Evolutionary conservation across 2,329 filamentous ascomycete genomes (phyloP).

Genomic region (Beauveria bassiana): DNA sequence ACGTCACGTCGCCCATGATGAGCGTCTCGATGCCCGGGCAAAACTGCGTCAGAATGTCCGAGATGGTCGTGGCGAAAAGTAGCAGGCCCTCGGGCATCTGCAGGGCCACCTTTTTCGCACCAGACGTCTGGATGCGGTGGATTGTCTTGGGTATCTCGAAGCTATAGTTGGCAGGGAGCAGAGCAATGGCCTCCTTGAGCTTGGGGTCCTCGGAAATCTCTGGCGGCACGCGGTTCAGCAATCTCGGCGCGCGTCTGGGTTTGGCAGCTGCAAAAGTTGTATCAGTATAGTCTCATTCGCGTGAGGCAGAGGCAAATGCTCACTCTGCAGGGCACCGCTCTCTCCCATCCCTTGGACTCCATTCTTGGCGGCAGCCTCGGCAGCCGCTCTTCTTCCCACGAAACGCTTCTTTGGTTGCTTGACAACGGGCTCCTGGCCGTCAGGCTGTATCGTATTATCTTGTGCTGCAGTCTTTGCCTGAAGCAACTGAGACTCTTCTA

Average conservation of each 20-base stretch:
- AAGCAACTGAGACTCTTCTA: conserved; percentile 41
- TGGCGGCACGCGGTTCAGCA: conserved; percentile 84
- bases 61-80: conserved; percentile 93
- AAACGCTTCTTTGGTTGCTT: conserved; percentile 88
- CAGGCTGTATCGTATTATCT: conserved; percentile 19
- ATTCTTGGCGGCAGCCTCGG: conserved; percentile 44
- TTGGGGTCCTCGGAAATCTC: conserved; percentile 79
- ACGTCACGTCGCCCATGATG: conserved; percentile 99
- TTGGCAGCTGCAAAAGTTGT: conserved; percentile 49
- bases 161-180: conserved; percentile 92
- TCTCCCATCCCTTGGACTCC: conserved; percentile 20
- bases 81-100: conserved; percentile 95
- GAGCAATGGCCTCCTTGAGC: conserved; percentile 77
- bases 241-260: conserved; percentile 63
- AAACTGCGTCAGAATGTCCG: conserved; percentile 91
- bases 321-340: conserved; percentile 43
- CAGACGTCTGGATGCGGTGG: conserved; percentile 76
- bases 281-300: neutral
- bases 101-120: conserved; percentile 77
- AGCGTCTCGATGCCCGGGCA: conserved; percentile 86
- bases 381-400: conserved; percentile 71
- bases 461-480: conserved; percentile 25
- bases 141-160: conserved; percentile 99
- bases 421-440: conserved; percentile 33
- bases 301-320: neutral